These are phyloP conservation scores for Barnettozyma pratensis DNA, from an alignment of 805 yeast species.

Conservation along the genomic window DNA sequence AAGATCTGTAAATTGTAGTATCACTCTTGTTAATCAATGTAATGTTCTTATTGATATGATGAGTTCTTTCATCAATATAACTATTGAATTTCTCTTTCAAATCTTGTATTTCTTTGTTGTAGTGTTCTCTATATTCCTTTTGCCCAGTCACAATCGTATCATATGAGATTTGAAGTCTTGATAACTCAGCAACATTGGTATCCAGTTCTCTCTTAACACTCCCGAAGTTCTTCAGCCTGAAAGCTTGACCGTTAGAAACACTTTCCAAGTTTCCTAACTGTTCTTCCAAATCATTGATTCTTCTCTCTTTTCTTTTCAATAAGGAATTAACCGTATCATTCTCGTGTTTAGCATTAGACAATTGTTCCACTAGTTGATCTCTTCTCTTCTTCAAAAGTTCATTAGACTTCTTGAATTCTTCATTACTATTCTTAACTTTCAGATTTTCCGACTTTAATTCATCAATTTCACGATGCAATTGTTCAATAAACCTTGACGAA, in stretches of 20 bases:
- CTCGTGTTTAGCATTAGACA: conserved; percentile 70
- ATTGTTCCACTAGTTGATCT: conserved; percentile 53
- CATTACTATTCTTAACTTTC: conserved; percentile 39
- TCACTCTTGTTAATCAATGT: conserved; percentile 38
- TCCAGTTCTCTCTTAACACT: conserved; percentile 44
- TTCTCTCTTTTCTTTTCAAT: conserved; percentile 63
- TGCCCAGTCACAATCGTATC: conserved; percentile 51
- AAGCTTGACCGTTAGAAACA: conserved; percentile 42
- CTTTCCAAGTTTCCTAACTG: conserved; percentile 45
- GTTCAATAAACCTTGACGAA: conserved; percentile 35
- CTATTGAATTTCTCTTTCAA: conserved; percentile 33
- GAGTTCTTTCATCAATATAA: conserved; percentile 33
- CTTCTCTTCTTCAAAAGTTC: conserved; percentile 43
- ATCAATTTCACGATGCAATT: conserved; percentile 46
- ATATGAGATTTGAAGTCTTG: conserved; percentile 52
- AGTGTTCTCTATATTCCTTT: conserved; percentile 45
- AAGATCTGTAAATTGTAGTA: conserved; percentile 42
- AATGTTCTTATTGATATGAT: conserved; percentile 32
- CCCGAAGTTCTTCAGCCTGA: conserved; percentile 45
- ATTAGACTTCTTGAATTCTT: conserved; percentile 50
- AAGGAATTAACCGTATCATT: conserved; percentile 68
- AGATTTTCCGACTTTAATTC: conserved; percentile 38
- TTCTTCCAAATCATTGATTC: conserved; percentile 60
- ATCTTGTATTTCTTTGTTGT: conserved; percentile 36
- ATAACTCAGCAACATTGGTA: conserved; percentile 46